phyloP scores from a whole-genome alignment of 164 flowering plant genomes.

The Nelumbo lutea region DNA sequence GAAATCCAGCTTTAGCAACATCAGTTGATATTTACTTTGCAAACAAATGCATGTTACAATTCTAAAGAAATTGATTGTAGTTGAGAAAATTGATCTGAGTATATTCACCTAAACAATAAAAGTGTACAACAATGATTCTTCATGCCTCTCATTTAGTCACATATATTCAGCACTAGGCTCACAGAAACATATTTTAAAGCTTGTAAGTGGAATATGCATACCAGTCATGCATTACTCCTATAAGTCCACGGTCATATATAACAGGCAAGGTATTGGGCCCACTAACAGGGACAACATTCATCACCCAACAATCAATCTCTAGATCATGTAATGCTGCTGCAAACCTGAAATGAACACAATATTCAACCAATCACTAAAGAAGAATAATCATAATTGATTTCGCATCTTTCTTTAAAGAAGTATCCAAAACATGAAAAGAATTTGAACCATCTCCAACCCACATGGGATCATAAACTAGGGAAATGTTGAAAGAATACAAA shows the following conservation, averaged over 20 bases:
- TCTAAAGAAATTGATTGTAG: background rate
- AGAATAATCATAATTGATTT: too few relatives aligned
- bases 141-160: too few relatives aligned
- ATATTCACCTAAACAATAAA: too few relatives aligned
- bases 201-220: conserved; percentile 5
- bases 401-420: too few relatives aligned
- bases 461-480: too few relatives aligned
- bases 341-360: conserved; percentile 11
- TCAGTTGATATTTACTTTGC: too few relatives aligned
- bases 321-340: too few relatives aligned
- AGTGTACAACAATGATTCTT: too few relatives aligned
- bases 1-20: too few relatives aligned
- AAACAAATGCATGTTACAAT: too few relatives aligned
- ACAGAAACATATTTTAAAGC: background rate
- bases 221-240: conserved; percentile 57
- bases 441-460: conserved; percentile 20
- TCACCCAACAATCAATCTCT: conserved; percentile 29
- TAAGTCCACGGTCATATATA: conserved; percentile 58
- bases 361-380: conserved; percentile 8
- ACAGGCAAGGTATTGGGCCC: conserved; percentile 48
- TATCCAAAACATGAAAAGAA: background rate
- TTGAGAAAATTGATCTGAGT: too few relatives aligned
- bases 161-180: background rate
- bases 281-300: conserved; percentile 30
- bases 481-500: too few relatives aligned